phyloP scores from a whole-genome alignment of 805 yeast genomes.

The Suhomyces sp. region DNA sequence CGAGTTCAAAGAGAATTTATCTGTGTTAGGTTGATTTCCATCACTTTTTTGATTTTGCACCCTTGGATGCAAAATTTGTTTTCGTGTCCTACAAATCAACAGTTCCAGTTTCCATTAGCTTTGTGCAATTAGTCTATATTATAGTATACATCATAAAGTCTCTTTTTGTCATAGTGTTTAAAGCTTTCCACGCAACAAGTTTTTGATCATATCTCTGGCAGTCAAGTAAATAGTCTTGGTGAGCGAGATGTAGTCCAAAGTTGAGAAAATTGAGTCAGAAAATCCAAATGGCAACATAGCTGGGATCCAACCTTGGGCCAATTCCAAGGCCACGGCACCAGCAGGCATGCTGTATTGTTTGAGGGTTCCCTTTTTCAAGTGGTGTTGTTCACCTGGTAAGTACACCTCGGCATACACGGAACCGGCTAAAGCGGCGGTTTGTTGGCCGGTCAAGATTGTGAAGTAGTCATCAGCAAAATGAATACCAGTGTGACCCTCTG shows the following conservation, averaged over 20 bases:
- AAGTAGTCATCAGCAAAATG: constrained; percentile 98
- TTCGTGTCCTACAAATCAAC: no score
- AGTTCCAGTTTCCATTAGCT: no score
- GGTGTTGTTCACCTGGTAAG: constrained; percentile 84
- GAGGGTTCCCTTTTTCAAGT: constrained; percentile 64
- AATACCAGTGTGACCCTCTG: constrained; percentile 94
- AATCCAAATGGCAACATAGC: constrained; percentile 97
- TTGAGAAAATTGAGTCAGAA: constrained; percentile 73
- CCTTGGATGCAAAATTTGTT: not conserved
- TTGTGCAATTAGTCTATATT: no score
- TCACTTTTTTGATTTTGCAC: no score
- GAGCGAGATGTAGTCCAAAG: constrained; percentile 74
- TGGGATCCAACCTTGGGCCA: constrained; percentile 99
- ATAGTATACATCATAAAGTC: no score
- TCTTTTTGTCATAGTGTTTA: constrained; percentile 35
- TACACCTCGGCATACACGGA: constrained; percentile 69
- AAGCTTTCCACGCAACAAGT: constrained; percentile 70
- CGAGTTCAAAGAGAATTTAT: no score
- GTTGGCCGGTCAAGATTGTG: constrained; percentile 80
- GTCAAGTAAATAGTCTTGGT: constrained; percentile 70
- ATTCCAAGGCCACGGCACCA: constrained; percentile 84
- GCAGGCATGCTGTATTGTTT: constrained; percentile 87
- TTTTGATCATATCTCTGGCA: constrained; percentile 72
- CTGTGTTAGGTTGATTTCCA: no score
- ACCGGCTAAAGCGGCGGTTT: constrained; percentile 68